Conservation (phyloP, 2,329 filamentous ascomycete genomes). For the Aureobasidium sp. region DNA sequence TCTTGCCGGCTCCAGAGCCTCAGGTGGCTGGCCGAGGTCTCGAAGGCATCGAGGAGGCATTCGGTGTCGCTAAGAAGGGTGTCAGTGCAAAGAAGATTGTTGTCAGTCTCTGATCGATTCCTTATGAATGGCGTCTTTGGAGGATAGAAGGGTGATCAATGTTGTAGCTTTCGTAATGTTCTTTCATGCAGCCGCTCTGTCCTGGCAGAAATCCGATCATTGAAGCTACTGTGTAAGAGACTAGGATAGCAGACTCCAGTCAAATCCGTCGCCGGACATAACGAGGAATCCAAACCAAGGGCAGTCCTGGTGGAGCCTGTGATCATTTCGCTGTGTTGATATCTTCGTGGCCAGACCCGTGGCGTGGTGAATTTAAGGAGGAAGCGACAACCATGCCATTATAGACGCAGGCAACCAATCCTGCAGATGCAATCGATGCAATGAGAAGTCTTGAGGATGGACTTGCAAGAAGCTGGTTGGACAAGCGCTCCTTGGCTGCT, state of each 20-base stretch:
- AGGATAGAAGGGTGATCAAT: background rate
- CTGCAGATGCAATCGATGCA: background rate
- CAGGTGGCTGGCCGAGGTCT: slow-evolving; percentile 22
- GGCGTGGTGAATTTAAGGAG: too few species aligned
- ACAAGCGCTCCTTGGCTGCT: background rate
- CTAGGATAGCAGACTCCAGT: too few species aligned
- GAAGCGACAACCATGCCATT: too few species aligned
- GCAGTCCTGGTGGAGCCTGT: too few species aligned
- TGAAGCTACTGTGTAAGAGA: background rate
- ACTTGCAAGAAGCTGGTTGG: background rate
- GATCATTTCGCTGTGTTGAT: too few species aligned
- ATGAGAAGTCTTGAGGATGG: background rate
- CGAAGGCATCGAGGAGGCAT: slow-evolving; percentile 20
- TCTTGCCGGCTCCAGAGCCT: slow-evolving; percentile 24
- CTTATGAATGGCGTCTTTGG: too few species aligned
- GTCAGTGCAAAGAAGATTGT: slow-evolving; percentile 23
- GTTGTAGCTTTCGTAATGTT: background rate
- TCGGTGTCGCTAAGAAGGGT: slow-evolving; percentile 17
- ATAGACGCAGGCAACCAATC: too few species aligned
- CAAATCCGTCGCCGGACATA: too few species aligned
- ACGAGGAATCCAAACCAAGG: too few species aligned
- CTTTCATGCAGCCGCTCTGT: background rate
- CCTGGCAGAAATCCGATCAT: background rate
- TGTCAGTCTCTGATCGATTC: slow-evolving; percentile 12
- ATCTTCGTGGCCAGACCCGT: too few species aligned